Percentiles rank a stretch among this genome's conserved stretches.
phyloP scores from a whole-genome alignment of 768 basidiomycete species.

The Pleurotus ostreatus region DNA sequence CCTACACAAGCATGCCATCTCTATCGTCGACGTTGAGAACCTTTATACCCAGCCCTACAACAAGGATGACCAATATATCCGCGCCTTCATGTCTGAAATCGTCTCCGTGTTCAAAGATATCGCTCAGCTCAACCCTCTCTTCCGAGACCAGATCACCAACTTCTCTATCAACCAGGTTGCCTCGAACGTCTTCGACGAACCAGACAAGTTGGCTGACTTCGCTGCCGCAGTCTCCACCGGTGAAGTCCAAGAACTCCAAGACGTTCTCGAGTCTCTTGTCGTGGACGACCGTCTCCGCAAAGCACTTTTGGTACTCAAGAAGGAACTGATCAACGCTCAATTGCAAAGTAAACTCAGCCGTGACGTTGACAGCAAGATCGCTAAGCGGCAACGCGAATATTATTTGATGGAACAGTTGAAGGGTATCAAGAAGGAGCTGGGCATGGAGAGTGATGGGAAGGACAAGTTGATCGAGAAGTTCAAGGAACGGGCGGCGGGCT shows the following conservation, averaged over 20 bases:
- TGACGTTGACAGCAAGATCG: constrained; percentile 93
- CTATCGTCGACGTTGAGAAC: constrained; percentile 87
- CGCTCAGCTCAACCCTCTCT: constrained; percentile 92
- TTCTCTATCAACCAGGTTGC: constrained; percentile 93
- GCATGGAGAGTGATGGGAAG: constrained; percentile 94
- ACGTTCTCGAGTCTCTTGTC: constrained; percentile 81
- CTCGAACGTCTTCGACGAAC: constrained; percentile 93
- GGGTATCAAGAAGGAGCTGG: constrained; percentile 92
- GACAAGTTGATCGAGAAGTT: constrained; percentile 93
- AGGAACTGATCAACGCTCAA: constrained; percentile 96
- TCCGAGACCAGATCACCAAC: constrained; percentile 97
- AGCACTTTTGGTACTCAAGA: constrained; percentile 90
- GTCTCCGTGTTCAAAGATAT: constrained; percentile 98
- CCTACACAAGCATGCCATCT: constrained; percentile 77
- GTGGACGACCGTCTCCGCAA: constrained; percentile 90
- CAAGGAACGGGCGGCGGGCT: constrained; percentile 71
- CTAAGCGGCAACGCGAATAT: constrained; percentile 90
- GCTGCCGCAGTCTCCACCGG: constrained; percentile 94
- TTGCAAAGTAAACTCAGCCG: constrained; percentile 88
- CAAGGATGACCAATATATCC: constrained; percentile 92
- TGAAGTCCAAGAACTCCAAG: constrained; percentile 90
- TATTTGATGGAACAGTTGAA: constrained; percentile 97
- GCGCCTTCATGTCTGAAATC: constrained; percentile 95
- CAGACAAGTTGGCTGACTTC: constrained; percentile 95
- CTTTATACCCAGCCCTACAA: constrained; percentile 77